Percentiles rank a stretch among this genome's conserved stretches.
These are phyloP conservation scores for Colletotrichum siamense DNA, from an alignment of 2,329 filamentous ascomycete genomes.

Conservation along the genomic window DNA sequence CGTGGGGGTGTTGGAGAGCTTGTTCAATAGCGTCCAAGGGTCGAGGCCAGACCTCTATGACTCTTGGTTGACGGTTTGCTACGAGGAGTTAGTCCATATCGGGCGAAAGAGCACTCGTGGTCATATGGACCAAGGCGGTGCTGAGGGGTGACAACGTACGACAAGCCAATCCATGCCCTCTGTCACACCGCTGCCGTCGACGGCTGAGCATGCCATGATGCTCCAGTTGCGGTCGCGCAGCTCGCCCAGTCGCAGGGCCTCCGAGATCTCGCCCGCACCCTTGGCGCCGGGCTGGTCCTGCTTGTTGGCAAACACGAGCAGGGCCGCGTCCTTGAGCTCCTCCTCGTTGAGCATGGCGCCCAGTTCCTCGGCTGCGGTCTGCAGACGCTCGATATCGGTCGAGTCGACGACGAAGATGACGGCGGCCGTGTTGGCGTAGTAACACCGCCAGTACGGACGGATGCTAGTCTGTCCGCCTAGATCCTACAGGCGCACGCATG, in stretches of 20 bases:
- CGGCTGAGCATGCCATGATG: conserved; percentile 96
- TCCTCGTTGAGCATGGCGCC: conserved; percentile 97
- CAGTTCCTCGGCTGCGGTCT: conserved; percentile 91
- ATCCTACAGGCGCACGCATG: conserved; percentile 59
- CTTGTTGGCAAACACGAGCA: conserved; percentile 98
- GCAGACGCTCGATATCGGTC: conserved; percentile 93
- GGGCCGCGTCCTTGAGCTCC: conserved; percentile 88
- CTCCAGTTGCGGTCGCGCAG: conserved; percentile 98
- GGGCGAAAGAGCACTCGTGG: not conserved
- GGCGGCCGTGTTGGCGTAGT: conserved; percentile 97
- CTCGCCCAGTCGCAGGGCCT: conserved; percentile 88
- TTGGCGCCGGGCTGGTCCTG: conserved; percentile 98
- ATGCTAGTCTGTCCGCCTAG: conserved; percentile 98
- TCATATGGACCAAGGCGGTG: not conserved
- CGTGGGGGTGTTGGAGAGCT: not conserved
- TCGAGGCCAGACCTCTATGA: not conserved
- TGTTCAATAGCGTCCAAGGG: conserved; percentile 1
- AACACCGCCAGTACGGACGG: conserved; percentile 98
- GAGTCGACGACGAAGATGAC: conserved; percentile 99
- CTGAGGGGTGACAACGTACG: conserved; percentile 53
- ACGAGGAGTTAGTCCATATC: not conserved
- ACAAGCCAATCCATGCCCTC: conserved; percentile 99
- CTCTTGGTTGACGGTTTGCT: conserved; percentile 32
- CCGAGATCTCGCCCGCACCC: conserved; percentile 94
- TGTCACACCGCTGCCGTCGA: conserved; percentile 91